Conservation (phyloP, 202 grass and related monocot species). For the Zoysia matrella region DNA sequence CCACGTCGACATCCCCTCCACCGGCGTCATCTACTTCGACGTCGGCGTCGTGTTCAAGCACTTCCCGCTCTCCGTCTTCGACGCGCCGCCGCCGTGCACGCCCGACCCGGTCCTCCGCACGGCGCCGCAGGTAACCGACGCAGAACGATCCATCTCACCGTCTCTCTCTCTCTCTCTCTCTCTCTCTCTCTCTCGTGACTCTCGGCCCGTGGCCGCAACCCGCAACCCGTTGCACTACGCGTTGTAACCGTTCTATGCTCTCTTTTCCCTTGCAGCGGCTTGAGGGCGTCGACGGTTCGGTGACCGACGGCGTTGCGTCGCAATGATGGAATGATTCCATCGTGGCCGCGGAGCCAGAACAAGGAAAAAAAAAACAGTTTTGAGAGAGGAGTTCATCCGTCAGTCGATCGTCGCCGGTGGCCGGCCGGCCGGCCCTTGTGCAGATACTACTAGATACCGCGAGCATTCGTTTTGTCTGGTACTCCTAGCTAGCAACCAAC, state of each 20-base stretch:
- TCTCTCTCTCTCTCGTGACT: no score
- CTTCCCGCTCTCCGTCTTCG: slow-evolving; percentile 72
- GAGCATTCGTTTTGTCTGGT: slow-evolving; percentile 30
- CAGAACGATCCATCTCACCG: no score
- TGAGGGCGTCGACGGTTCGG: neutral
- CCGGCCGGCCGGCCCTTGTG: slow-evolving; percentile 24
- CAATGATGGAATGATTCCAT: slow-evolving; percentile 31
- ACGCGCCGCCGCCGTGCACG: slow-evolving; percentile 68
- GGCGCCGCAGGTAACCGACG: slow-evolving; percentile 17
- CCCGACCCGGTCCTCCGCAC: slow-evolving; percentile 22
- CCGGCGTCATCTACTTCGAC: slow-evolving; percentile 77
- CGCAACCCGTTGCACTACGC: no score
- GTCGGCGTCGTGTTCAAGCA: slow-evolving; percentile 80
- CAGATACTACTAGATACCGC: slow-evolving; percentile 46
- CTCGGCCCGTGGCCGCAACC: no score
- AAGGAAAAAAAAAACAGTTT: slow-evolving; percentile 37
- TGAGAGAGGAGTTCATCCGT: slow-evolving; percentile 23
- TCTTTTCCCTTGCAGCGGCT: neutral
- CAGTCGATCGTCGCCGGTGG: neutral
- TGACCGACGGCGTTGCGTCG: neutral
- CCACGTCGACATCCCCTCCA: slow-evolving; percentile 56
- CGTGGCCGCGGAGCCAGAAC: neutral
- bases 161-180: no score
- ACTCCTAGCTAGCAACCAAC: slow-evolving; percentile 3
- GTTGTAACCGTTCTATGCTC: no score